phyloP scores from a whole-genome alignment of 2,329 filamentous ascomycete genomes.

The Chlorencoelia australis region DNA sequence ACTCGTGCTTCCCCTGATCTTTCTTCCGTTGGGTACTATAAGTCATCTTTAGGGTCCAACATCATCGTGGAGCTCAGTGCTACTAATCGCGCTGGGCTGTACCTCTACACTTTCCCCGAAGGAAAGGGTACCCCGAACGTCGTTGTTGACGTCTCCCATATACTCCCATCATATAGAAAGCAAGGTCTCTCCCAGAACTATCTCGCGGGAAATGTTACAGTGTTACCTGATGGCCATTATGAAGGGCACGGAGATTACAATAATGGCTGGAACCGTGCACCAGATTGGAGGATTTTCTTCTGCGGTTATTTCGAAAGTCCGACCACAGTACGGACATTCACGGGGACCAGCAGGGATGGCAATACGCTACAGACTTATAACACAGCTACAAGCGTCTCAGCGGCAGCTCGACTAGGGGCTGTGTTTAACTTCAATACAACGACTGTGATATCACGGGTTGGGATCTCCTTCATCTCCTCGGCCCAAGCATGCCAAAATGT shows the following conservation, averaged over 20 bases:
- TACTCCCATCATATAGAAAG: slow-evolving; percentile 49
- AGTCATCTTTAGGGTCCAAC: slow-evolving; percentile 42
- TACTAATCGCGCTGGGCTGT: slow-evolving; percentile 44
- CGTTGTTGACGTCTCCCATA: slow-evolving; percentile 55
- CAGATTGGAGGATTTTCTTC: slow-evolving; percentile 52
- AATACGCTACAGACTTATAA: slow-evolving; percentile 21
- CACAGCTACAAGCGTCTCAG: slow-evolving; percentile 19
- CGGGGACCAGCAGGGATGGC: background rate
- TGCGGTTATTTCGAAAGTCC: slow-evolving; percentile 37
- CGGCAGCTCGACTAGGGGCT: slow-evolving; percentile 30
- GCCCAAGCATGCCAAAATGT: slow-evolving; percentile 40
- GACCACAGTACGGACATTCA: slow-evolving; percentile 36
- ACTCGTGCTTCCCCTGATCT: slow-evolving; percentile 39
- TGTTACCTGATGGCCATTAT: slow-evolving; percentile 42
- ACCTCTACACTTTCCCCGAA: slow-evolving; percentile 47
- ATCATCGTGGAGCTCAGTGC: slow-evolving; percentile 48
- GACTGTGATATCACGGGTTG: slow-evolving; percentile 38
- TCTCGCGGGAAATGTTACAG: slow-evolving; percentile 44
- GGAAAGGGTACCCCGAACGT: slow-evolving; percentile 29
- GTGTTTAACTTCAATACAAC: slow-evolving; percentile 36
- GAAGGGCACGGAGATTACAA: slow-evolving; percentile 52
- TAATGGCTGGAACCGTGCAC: slow-evolving; percentile 56
- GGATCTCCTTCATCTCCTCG: slow-evolving; percentile 39
- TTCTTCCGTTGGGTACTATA: slow-evolving; percentile 52
- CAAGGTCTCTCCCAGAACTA: slow-evolving; percentile 51